Percentiles rank a stretch among this genome's conserved stretches.
These are phyloP conservation scores for Nothopassalora personata DNA, from an alignment of 2,329 filamentous ascomycete genomes.

Conservation along the genomic window DNA sequence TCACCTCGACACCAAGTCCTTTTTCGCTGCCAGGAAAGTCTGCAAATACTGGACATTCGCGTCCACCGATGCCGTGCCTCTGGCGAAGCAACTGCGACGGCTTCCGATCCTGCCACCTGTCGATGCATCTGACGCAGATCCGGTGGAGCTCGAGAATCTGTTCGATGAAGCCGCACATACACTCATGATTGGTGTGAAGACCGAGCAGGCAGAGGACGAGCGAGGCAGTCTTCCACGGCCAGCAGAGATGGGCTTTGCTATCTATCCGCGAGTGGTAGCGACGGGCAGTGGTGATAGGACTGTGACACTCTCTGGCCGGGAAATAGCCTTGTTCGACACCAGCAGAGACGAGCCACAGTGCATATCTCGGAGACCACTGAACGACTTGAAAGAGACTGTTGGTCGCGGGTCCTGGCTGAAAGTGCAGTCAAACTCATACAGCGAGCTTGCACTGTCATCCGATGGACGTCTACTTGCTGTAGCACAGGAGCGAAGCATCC, in stretches of 20 bases:
- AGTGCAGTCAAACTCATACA: conserved; percentile 24
- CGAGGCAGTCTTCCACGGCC: conserved; percentile 15
- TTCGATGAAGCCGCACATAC: conserved; percentile 30
- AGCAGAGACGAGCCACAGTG: conserved; percentile 15
- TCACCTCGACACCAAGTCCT: conserved; percentile 30
- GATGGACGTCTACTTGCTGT: conserved; percentile 31
- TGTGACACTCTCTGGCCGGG: conserved; percentile 28
- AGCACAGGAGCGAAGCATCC: conserved; percentile 32
- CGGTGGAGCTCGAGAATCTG: conserved; percentile 21
- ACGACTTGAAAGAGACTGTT: conserved; percentile 31
- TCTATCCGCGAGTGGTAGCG: conserved; percentile 20
- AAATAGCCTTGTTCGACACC: conserved; percentile 29
- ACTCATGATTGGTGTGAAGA: conserved; percentile 29
- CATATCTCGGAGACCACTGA: conserved; percentile 25
- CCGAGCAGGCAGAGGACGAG: conserved; percentile 19
- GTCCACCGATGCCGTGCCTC: conserved; percentile 26
- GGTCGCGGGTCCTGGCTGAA: conserved; percentile 32
- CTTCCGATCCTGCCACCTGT: conserved; percentile 28
- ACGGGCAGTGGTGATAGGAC: conserved; percentile 23
- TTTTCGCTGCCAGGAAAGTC: conserved; percentile 28
- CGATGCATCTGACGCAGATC: conserved; percentile 17
- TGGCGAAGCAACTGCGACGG: conserved; percentile 28
- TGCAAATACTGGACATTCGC: conserved; percentile 33
- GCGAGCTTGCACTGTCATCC: conserved; percentile 30
- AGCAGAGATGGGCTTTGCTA: conserved; percentile 15